phyloP scores from a whole-genome alignment of 1,139 yeast genomes.

The Geotrichum cucujoidarum region DNA sequence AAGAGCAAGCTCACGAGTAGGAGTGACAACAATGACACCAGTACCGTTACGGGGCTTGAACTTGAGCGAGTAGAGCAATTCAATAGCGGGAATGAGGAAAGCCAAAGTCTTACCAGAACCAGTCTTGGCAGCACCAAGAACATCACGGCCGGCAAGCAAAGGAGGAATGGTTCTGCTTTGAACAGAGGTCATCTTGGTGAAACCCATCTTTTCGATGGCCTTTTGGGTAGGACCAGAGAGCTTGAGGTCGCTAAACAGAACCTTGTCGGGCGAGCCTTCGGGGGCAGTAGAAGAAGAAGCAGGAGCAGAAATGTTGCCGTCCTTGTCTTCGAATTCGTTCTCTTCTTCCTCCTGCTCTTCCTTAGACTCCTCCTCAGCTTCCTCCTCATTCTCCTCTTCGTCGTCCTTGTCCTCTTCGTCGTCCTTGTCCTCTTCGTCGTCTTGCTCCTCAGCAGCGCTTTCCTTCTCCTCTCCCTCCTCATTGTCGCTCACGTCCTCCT shows the following conservation, averaged over 20 bases:
- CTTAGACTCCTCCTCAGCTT: constrained; percentile 23
- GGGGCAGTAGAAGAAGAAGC: constrained; percentile 24
- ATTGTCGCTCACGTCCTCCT: neutral
- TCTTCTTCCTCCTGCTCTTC: constrained; percentile 25
- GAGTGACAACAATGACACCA: constrained; percentile 81
- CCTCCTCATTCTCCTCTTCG: constrained; percentile 25
- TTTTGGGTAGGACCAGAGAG: constrained; percentile 74
- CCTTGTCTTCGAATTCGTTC: constrained; percentile 24
- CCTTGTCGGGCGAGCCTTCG: constrained; percentile 22
- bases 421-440: constrained; percentile 25
- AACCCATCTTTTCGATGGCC: constrained; percentile 83
- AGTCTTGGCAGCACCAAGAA: constrained; percentile 95
- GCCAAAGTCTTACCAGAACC: constrained; percentile 98
- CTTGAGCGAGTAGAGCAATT: constrained; percentile 77
- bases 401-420: constrained; percentile 25
- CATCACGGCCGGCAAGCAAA: constrained; percentile 89
- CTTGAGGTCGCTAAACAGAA: constrained; percentile 51
- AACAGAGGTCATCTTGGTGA: constrained; percentile 82
- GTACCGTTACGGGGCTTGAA: constrained; percentile 92
- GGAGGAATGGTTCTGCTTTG: constrained; percentile 96
- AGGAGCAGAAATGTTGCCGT: constrained; percentile 27
- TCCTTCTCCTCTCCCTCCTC: constrained; percentile 21
- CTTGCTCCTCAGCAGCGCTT: constrained; percentile 23
- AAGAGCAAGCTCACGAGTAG: constrained; percentile 87
- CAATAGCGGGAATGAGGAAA: constrained; percentile 90